A percentile compares a stretch with the other conserved stretches of the same genome.
Evolutionary conservation across 495 filamentous ascomycete genomes (phyloP).

Genomic region (Hamigera avellanea): DNA sequence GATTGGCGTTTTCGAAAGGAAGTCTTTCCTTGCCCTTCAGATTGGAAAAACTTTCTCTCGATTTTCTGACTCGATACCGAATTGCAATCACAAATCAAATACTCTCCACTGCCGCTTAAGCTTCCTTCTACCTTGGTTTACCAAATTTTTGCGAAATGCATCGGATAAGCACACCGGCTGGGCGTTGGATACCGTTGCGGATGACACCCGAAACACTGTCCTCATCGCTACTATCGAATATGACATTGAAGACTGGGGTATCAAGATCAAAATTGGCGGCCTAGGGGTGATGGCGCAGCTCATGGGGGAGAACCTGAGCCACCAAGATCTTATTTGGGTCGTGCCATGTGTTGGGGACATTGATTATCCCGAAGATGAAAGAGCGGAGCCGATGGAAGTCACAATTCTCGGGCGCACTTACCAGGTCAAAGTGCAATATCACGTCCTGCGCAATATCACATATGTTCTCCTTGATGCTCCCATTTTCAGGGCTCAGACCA

Average conservation of each 20-base stretch:
- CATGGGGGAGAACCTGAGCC: conserved; percentile 37
- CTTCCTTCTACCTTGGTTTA: no score
- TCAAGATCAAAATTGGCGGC: conserved; percentile 40
- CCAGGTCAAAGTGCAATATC: conserved; percentile 35
- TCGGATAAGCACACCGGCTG: not conserved
- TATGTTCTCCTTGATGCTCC: conserved; percentile 37
- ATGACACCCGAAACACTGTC: conserved; percentile 19
- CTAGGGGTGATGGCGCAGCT: conserved; percentile 40
- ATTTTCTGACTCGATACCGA: not conserved
- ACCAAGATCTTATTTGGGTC: conserved; percentile 41
- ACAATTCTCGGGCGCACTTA: conserved; percentile 30
- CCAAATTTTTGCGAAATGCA: no score
- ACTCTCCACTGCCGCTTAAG: no score
- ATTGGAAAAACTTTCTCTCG: conserved; percentile 1
- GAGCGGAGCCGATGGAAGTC: conserved; percentile 32
- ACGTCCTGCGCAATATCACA: conserved; percentile 37
- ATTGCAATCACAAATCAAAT: no score
- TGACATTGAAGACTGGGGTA: conserved; percentile 37
- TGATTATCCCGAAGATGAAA: conserved; percentile 34
- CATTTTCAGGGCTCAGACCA: conserved; percentile 33
- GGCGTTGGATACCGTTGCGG: not conserved
- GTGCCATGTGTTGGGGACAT: conserved; percentile 39
- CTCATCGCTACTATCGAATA: conserved; percentile 42
- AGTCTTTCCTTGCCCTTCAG: conserved; percentile 7
- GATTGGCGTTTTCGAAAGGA: conserved; percentile 21